Evolutionary conservation across 2,329 filamentous ascomycete species (phyloP), one percentile per base, ranked within the genome.

Genomic region (Botrytis medusae): DNA sequence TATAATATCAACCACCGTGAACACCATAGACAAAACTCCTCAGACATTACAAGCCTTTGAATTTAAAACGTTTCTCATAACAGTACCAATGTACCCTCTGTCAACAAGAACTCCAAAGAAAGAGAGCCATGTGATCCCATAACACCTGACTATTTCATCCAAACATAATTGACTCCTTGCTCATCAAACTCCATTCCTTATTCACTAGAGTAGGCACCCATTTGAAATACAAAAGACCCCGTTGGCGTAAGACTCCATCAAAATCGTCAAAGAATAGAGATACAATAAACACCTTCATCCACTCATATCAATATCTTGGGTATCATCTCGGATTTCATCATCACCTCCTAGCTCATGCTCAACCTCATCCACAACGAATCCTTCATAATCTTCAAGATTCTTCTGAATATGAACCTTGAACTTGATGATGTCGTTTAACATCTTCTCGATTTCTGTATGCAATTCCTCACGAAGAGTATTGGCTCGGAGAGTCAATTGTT

Each of bases 401-500:
- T 94, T 95, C 83, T 99, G 96, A 69, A 99, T 87, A 80, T 98
- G 95, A 76, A 99, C 93, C 85, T 99, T 99, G 89, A 99, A 98
- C 80, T 97, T 95, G 85, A 98, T 97, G 75, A 98, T 92, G 81
- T 98, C 95, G 84, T 98, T 97, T 74, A 99, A 85, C 89, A 98
- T 97, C 79, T 91, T 92, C 84, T 98, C 96, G 79, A 98, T 93
- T 82, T 98, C 95, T 0, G 94, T 97, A 82, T 99, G 96, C n/a
- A 99, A 87, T 82, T 98, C 95, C 82, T 99, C 96, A n/a, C 96
- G 90, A 37, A 98, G 87, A 0, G 93, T 86, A 76, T 93, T 93
- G 65, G 93, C 93, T 46, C 90, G 89, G 72, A 97, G 88, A n/a
- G 92, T 94, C 65, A 98, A 85, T 81, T 98, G 94, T 81, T 98